Evolutionary conservation across 495 filamentous ascomycete genomes (phyloP), one percentile per base, ranked within the genome.

Genomic region (Penicillium lagena): DNA sequence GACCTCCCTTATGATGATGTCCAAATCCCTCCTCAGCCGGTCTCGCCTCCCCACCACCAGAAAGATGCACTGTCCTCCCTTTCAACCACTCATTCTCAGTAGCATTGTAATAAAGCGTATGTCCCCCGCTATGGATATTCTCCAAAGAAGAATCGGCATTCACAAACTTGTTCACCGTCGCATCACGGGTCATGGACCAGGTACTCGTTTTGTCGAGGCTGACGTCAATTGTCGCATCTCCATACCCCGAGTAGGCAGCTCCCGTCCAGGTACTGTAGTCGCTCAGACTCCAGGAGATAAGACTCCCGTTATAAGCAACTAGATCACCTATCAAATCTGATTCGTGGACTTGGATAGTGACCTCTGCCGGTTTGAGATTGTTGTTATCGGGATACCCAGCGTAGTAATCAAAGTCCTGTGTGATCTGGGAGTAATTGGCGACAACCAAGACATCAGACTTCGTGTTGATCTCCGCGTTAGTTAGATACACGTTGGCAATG

Each of bases 141-240:
- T 36, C 35, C 14, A 47, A 13, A 1, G 13, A 37, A 9, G 39
- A 17, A 4, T 43, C 30, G 7, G 49, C 29, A 22, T 56, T 38
- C 7, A 50, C 52, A 22, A 56, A 52, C 22, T 52, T 50, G 12
- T 47, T 39, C 11, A 56, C 13, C 22, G 15, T 38, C 1, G 41
- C 47, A 43, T 52, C 36, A 8, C 31, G 34, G 12, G 49, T 56
- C 34, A 56, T 15, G 13, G 46, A 52, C 53, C 53, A 56, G 14
- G 9, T 45, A 31, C 46, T 49, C 2, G 53, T 56, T 9, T 42
- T 15, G 15, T 56, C 53, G 2, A 56, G 46, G 4, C 22, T 34
- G 13, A 56, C 40, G 14, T 39, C 46, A 22, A 56, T 49, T n/a
- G 29, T 37, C 3, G 27, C 46, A 1, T 36, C 31, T 7, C 37